phyloP scores from a whole-genome alignment of 306 rosid species.

The Amphicarpaea edgeworthii region DNA sequence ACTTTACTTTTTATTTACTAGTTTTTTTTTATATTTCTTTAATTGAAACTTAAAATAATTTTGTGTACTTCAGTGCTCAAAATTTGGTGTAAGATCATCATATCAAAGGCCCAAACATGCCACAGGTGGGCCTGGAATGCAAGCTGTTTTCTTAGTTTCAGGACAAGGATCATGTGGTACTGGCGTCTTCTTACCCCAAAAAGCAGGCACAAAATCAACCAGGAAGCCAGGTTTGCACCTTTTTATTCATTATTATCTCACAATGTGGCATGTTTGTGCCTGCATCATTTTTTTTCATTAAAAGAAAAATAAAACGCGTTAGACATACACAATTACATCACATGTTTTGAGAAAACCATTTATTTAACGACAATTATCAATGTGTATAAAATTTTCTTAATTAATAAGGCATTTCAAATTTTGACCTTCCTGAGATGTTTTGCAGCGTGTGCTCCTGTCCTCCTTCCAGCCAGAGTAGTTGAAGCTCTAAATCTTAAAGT shows the following conservation, averaged over 20 bases:
- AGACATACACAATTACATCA: no score
- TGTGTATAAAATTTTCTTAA: no score
- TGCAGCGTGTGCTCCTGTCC: constrained; percentile 74
- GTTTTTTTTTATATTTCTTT: background rate
- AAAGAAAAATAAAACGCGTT: no score
- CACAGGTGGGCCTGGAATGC: constrained; percentile 76
- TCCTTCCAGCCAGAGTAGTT: constrained; percentile 73
- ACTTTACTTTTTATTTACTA: background rate
- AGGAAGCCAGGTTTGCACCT: constrained; percentile 57
- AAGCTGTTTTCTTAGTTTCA: constrained; percentile 69
- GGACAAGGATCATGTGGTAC: constrained; percentile 68
- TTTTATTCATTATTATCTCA: no score
- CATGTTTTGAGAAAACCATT: no score
- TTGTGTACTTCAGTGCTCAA: constrained; percentile 37
- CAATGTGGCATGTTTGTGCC: no score
- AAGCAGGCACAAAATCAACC: constrained; percentile 53
- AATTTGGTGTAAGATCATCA: constrained; percentile 38
- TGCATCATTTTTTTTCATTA: no score
- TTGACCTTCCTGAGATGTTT: background rate
- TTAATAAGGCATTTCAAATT: no score
- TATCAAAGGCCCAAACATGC: constrained; percentile 43
- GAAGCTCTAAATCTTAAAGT: constrained; percentile 81
- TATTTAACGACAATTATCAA: no score
- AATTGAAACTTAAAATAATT: background rate
- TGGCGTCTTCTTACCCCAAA: constrained; percentile 84